phyloP scores from a whole-genome alignment of 2,329 filamentous ascomycete genomes.

The Esteya vermicola region DNA sequence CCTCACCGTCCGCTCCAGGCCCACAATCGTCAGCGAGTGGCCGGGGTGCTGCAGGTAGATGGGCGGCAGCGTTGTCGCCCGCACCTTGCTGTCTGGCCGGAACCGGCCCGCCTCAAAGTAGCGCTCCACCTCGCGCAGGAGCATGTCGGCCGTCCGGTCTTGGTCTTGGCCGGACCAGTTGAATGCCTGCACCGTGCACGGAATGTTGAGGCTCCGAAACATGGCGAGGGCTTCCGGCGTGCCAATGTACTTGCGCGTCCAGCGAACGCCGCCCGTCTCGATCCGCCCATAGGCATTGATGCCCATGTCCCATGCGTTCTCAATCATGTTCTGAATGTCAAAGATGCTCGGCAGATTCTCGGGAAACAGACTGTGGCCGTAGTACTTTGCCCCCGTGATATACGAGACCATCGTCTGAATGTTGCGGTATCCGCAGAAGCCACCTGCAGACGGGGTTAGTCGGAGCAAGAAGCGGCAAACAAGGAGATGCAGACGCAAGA shows the following conservation, averaged over 20 bases:
- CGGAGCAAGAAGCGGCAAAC: background rate
- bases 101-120: constrained; percentile 55
- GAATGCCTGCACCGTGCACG: constrained; percentile 51
- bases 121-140: constrained; percentile 54
- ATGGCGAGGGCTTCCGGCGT: constrained; percentile 80
- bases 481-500: background rate
- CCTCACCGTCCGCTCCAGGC: constrained; percentile 55
- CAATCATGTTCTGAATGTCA: constrained; percentile 72
- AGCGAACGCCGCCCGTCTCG: constrained; percentile 75
- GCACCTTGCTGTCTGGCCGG: constrained; percentile 44
- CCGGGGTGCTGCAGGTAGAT: constrained; percentile 84
- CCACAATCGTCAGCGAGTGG: constrained; percentile 83
- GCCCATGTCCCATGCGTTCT: constrained; percentile 73
- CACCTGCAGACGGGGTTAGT: constrained; percentile 32
- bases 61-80: constrained; percentile 58
- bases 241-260: constrained; percentile 91
- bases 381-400: constrained; percentile 43
- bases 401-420: constrained; percentile 85
- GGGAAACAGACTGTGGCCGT: constrained; percentile 46
- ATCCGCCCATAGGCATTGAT: constrained; percentile 60
- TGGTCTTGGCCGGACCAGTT: constrained; percentile 30
- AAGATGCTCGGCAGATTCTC: constrained; percentile 60
- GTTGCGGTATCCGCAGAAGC: constrained; percentile 91
- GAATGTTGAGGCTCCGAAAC: constrained; percentile 54
- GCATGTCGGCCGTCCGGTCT: constrained; percentile 33